Percentiles rank a stretch among this genome's conserved stretches.
Evolutionary conservation across 768 basidiomycete genomes (phyloP).

Genomic region (Boletellus emodensis): DNA sequence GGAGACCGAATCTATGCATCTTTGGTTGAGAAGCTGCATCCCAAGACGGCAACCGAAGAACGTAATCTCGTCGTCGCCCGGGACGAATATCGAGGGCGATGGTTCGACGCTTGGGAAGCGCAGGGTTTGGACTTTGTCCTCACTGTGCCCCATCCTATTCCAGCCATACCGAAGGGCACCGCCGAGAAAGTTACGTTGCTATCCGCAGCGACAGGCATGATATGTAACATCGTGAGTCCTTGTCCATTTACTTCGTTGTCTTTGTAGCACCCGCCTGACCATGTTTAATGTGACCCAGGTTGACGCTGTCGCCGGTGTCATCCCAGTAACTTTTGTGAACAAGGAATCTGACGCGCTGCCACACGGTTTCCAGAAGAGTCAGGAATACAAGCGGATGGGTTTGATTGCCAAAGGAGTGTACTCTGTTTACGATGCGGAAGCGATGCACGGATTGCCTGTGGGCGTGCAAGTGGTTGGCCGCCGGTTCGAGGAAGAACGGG

Average conservation of each 20-base stretch:
- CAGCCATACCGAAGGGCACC: constrained; percentile 37
- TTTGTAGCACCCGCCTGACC: not conserved
- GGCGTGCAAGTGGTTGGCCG: constrained; percentile 63
- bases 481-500: constrained; percentile 69
- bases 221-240: constrained; percentile 43
- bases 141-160: constrained; percentile 36
- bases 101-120: constrained; percentile 38
- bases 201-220: constrained; percentile 32
- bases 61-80: constrained; percentile 27
- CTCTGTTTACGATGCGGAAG: constrained; percentile 51
- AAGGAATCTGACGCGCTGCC: constrained; percentile 39
- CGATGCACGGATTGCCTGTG: constrained; percentile 66
- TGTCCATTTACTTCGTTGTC: not conserved
- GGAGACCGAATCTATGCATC: constrained; percentile 28
- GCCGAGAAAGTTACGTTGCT: constrained; percentile 34
- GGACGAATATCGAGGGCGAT: constrained; percentile 21
- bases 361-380: constrained; percentile 23
- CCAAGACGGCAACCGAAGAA: constrained; percentile 27
- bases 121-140: constrained; percentile 41
- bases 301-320: constrained; percentile 55
- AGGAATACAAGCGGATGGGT: constrained; percentile 35
- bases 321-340: constrained; percentile 56
- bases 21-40: constrained; percentile 33
- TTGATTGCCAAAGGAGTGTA: constrained; percentile 45
- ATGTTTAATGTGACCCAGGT: constrained; percentile 30